Evolutionary conservation across 345 rosid species (phyloP).

Genomic region (Mercurialis annua): DNA sequence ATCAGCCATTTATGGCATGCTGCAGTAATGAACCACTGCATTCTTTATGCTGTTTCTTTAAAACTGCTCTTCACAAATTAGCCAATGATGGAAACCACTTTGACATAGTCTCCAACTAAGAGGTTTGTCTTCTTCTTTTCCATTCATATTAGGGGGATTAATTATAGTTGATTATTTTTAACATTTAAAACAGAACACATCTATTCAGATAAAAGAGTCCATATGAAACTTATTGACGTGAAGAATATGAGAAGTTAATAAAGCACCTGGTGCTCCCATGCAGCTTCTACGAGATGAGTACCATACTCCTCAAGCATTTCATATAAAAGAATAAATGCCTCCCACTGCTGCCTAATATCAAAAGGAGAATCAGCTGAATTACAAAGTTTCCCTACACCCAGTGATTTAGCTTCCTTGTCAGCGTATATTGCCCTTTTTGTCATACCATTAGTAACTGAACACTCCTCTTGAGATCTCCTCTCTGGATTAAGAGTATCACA

Average conservation of each 20-base stretch:
- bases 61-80: not conserved
- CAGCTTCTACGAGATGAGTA: conserved; percentile 95
- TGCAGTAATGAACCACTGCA: not conserved
- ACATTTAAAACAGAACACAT: not conserved
- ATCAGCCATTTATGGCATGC: not conserved
- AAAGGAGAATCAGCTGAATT: conserved; percentile 43
- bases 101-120: not conserved
- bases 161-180: not conserved
- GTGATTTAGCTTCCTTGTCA: conserved; percentile 81
- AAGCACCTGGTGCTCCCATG: conserved; percentile 90
- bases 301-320: conserved; percentile 97
- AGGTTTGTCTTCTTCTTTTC: not conserved
- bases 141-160: not conserved
- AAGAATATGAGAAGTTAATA: conserved; percentile 8
- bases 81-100: not conserved
- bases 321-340: conserved; percentile 76
- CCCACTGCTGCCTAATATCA: conserved; percentile 67
- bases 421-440: conserved; percentile 84
- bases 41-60: not conserved
- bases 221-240: not conserved
- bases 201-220: not conserved
- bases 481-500: conserved; percentile 28
- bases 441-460: conserved; percentile 46
- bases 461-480: conserved; percentile 31
- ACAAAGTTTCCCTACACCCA: conserved; percentile 68